phyloP scores from a whole-genome alignment of 1,284 basidiomycete species.

The Cutaneotrichosporon daszewskae region DNA sequence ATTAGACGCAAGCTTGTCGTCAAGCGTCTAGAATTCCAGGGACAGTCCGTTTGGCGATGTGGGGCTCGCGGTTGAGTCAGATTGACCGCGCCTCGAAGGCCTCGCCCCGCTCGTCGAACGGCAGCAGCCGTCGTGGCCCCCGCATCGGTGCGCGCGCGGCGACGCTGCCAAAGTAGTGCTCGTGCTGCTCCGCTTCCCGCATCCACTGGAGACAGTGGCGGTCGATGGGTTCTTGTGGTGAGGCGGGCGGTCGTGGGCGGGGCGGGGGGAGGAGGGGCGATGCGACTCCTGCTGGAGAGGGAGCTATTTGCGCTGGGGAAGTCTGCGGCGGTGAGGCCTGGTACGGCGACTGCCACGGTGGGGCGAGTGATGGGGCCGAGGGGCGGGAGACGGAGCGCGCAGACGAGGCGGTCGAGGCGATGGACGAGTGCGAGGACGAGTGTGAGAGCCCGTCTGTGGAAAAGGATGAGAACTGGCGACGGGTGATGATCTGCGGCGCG shows the following conservation, averaged over 20 bases:
- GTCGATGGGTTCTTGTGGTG: conserved; percentile 8
- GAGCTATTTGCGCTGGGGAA: not conserved
- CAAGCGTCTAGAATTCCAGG: no score
- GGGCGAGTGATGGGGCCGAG: not conserved
- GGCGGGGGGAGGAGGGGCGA: not conserved
- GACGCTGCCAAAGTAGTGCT: conserved; percentile 12
- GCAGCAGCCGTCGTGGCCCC: no score
- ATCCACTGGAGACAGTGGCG: conserved; percentile 15
- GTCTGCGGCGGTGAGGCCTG: not conserved
- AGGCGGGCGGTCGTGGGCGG: not conserved
- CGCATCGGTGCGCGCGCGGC: conserved; percentile 1
- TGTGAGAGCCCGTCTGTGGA: not conserved
- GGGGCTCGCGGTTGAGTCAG: no score
- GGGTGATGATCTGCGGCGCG: no score
- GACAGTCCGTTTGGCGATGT: no score
- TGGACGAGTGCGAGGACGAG: not conserved
- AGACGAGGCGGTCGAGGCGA: not conserved
- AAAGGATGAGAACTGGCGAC: no score
- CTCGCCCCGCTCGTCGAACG: no score
- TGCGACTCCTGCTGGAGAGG: not conserved
- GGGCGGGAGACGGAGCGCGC: not conserved
- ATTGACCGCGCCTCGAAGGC: no score
- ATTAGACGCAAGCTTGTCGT: no score
- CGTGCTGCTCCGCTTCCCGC: conserved; percentile 15
- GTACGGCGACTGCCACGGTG: no score